Base-by-base conservation (phyloP, 2,329 filamentous ascomycete genomes). In the Trichoderma aggressivum region DNA sequence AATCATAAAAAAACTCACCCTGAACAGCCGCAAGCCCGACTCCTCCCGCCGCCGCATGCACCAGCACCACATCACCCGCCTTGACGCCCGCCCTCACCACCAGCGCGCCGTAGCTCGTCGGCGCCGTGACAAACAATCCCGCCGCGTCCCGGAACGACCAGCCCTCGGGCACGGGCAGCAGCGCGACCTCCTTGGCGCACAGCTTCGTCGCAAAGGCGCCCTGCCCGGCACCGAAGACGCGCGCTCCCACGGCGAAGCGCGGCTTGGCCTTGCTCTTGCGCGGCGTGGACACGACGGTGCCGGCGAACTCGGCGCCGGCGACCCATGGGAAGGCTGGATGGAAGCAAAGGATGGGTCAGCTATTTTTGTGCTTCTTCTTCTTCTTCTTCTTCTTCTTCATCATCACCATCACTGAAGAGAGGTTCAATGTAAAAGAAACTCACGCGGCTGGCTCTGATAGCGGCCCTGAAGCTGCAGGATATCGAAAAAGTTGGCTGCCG, bases 401-500 rank as follows among this genome's bases (percentile, higher is more conserved):
- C n/a, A n/a, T n/a, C n/a, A n/a, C n/a, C n/a, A n/a, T n/a, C n/a
- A n/a, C n/a, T n/a, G n/a, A n/a, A n/a, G n/a, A n/a, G n/a, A n/a
- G n/a, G n/a, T n/a, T n/a, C n/a, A n/a, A n/a, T n/a, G n/a, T n/a
- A n/a, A n/a, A n/a, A n/a, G n/a, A n/a, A 21, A 32, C 83, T 34
- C 80, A 88, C 86, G 89, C 0, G 94, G 94, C 77, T 98, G 94
- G 79, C 93, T 88, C 79, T 98, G 95, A 83, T 98, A 98, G 88
- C 97, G 97, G 70, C 95, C 95, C 78, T 94, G 91, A 78, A 98
- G 94, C 79, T 98, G 95, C 69, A 98, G 89, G 71, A 97, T 92
- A 80, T 98, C 95, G 85, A 98, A 98, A 87, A 98, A 98, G 84
- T 98, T 98, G 77, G 93, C 93, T 24, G 94, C 95, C 0, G 92